Evolutionary conservation across 148 eudicot species (phyloP).

Genomic region (Amaranthus palmeri): DNA sequence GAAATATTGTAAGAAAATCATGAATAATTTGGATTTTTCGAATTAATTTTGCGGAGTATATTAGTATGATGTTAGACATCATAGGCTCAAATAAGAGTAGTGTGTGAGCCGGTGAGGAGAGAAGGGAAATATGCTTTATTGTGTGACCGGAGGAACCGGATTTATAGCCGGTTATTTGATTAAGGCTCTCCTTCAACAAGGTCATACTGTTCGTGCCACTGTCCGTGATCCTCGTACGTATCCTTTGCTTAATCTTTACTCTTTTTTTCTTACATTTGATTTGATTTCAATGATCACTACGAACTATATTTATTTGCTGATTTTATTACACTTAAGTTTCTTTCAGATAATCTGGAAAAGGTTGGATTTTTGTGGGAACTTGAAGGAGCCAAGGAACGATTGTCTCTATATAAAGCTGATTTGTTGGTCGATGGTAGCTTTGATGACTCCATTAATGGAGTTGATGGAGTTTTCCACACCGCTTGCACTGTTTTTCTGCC

Average conservation of each 20-base stretch:
- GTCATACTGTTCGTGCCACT: conserved; percentile 17
- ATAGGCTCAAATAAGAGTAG: too few species aligned
- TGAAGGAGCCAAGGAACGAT: conserved; percentile 59
- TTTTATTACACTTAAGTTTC: background rate
- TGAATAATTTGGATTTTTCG: too few species aligned
- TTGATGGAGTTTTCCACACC: conserved; percentile 69
- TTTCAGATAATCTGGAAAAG: conserved; percentile 52
- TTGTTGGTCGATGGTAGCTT: conserved; percentile 61
- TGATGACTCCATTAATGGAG: conserved; percentile 51
- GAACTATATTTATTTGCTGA: background rate
- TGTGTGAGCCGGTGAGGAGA: too few species aligned
- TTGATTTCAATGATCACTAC: background rate
- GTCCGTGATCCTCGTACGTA: conserved; percentile 22
- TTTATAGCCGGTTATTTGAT: conserved; percentile 16
- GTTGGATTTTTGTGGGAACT: conserved; percentile 57
- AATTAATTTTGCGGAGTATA: too few species aligned
- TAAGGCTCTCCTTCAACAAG: conserved; percentile 7
- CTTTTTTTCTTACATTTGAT: background rate
- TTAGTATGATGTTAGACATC: too few species aligned
- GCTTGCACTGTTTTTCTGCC: conserved; percentile 54
- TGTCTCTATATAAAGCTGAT: conserved; percentile 58
- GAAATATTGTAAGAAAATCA: too few species aligned
- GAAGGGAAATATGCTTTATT: conserved; percentile 11
- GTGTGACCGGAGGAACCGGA: conserved; percentile 25
- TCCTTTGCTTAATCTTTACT: background rate